A percentile compares a stretch with the other conserved stretches of the same genome.
phyloP scores from a whole-genome alignment of 352 stramenopile genomes.

The Phytophthora kernoviae region DNA sequence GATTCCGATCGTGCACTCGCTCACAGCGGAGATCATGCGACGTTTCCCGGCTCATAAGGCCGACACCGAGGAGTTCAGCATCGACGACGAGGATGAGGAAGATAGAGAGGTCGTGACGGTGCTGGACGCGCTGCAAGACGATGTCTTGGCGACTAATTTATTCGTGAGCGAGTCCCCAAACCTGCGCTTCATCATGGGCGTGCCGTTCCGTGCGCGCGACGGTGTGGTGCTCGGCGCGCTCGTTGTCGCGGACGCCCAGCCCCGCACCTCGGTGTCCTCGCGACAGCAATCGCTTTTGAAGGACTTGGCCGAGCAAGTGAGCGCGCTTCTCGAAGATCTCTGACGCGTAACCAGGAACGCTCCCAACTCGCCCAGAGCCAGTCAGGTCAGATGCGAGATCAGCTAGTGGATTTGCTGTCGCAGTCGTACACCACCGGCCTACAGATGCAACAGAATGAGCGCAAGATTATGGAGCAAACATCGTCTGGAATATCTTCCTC shows the following conservation, averaged over 20 bases:
- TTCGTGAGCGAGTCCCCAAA: slow-evolving; percentile 60
- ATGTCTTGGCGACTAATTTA: slow-evolving; percentile 49
- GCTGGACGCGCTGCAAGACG: slow-evolving; percentile 49
- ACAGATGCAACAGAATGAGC: slow-evolving; percentile 57
- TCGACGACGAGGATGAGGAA: slow-evolving; percentile 34
- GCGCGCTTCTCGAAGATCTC: slow-evolving; percentile 49
- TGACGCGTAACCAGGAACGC: slow-evolving; percentile 38
- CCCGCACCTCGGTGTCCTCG: slow-evolving; percentile 32
- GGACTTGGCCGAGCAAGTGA: slow-evolving; percentile 51
- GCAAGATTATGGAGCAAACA: slow-evolving; percentile 34
- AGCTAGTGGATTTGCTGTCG: slow-evolving; percentile 51
- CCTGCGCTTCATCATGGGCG: slow-evolving; percentile 59
- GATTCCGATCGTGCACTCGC: slow-evolving; percentile 57
- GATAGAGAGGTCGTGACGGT: slow-evolving; percentile 41
- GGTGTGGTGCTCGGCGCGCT: slow-evolving; percentile 62
- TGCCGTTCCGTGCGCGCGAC: slow-evolving; percentile 54
- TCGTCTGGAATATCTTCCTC: slow-evolving; percentile 22
- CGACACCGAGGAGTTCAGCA: slow-evolving; percentile 26
- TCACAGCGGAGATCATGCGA: slow-evolving; percentile 61
- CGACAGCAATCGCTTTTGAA: slow-evolving; percentile 41
- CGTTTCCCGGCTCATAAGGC: slow-evolving; percentile 33
- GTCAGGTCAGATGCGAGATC: slow-evolving; percentile 43
- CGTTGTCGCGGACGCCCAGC: slow-evolving; percentile 55
- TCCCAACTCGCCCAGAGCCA: slow-evolving; percentile 28
- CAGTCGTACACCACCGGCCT: slow-evolving; percentile 58